These are phyloP conservation scores for Phyllosticta citriasiana DNA, from an alignment of 2,329 filamentous ascomycete genomes.

Conservation along the genomic window DNA sequence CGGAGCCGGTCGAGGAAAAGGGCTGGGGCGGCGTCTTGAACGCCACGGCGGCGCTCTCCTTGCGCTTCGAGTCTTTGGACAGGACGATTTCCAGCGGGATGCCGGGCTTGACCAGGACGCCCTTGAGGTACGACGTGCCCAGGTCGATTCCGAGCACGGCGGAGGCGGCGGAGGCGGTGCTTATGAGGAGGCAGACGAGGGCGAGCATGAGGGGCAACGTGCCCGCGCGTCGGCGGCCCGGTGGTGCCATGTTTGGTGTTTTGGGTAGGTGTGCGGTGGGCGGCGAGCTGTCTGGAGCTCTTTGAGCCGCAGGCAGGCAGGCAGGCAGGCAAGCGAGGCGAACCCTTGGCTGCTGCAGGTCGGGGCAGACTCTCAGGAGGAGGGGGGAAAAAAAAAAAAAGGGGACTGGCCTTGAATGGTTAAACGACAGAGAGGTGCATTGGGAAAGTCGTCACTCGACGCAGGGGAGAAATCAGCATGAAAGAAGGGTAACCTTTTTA, in stretches of 20 bases:
- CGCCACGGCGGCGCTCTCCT: constrained; percentile 81
- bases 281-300: constrained; percentile 8
- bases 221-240: constrained; percentile 32
- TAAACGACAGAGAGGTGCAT: neutral
- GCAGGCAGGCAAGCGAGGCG: neutral
- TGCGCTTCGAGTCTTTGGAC: constrained; percentile 94
- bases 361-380: neutral
- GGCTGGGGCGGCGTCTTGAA: constrained; percentile 61
- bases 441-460: neutral
- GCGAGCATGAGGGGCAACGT: constrained; percentile 40
- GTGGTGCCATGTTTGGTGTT: constrained; percentile 35
- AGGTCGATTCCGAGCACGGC: constrained; percentile 89
- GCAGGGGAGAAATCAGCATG: neutral
- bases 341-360: neutral
- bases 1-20: constrained; percentile 49
- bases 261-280: constrained; percentile 7
- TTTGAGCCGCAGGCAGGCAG: neutral
- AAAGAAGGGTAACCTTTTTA: constrained; percentile 1
- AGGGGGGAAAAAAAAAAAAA: neutral
- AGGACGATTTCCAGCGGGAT: constrained; percentile 96
- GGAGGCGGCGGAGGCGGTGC: constrained; percentile 52
- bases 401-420: neutral
- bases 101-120: constrained; percentile 87
- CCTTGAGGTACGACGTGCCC: constrained; percentile 95
- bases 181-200: constrained; percentile 44